These are phyloP conservation scores for Fusarium sublunatum DNA, from an alignment of 2,329 filamentous ascomycete species.

Conservation along the genomic window DNA sequence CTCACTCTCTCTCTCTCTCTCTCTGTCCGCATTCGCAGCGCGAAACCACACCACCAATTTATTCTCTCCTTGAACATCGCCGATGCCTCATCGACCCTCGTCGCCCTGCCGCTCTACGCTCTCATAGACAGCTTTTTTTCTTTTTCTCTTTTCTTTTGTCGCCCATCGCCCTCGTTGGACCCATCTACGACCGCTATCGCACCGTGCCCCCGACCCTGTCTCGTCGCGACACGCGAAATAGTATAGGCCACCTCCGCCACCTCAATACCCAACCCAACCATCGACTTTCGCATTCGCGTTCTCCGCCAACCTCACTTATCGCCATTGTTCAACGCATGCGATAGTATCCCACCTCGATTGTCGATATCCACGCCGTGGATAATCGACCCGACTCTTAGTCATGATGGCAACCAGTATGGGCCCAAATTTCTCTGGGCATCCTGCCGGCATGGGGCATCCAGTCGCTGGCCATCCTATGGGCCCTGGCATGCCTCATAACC, in stretches of 20 bases:
- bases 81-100: constrained; percentile 45
- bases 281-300: constrained; percentile 37
- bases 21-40: constrained; percentile 44
- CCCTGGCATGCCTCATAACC: constrained; percentile 73
- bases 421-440: constrained; percentile 74
- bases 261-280: constrained; percentile 30
- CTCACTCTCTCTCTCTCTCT: constrained; percentile 24
- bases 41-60: constrained; percentile 45
- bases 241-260: constrained; percentile 31
- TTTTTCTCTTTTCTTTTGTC: constrained; percentile 7
- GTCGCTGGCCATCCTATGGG: constrained; percentile 74
- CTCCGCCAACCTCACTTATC: constrained; percentile 17
- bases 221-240: constrained; percentile 49
- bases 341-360: constrained; percentile 57
- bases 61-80: constrained; percentile 32
- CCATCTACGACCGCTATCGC: constrained; percentile 40
- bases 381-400: constrained; percentile 57
- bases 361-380: constrained; percentile 72
- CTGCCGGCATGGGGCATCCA: constrained; percentile 77
- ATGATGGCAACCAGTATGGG: constrained; percentile 78
- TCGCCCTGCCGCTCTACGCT: constrained; percentile 33
- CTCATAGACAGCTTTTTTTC: constrained; percentile 24
- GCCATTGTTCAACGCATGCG: constrained; percentile 50
- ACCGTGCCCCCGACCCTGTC: constrained; percentile 36
- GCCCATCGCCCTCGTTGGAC: constrained; percentile 23